Evolutionary conservation across 805 yeast species (phyloP), one percentile per base, ranked within the genome.

Genomic region (Yamadazyma sp.): DNA sequence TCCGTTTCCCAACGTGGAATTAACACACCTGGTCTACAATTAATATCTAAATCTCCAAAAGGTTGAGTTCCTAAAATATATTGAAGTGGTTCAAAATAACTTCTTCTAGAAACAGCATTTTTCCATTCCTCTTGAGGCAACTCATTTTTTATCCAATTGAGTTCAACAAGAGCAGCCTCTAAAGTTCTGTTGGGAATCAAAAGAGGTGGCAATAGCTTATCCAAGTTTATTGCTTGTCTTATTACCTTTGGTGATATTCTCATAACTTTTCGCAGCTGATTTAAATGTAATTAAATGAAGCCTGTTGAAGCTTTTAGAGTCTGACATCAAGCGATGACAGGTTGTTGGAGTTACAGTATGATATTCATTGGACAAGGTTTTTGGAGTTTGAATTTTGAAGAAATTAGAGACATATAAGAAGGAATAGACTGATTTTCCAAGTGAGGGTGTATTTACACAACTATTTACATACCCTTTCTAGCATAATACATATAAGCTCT

Each of bases 1-100:
- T 91, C 98, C 0, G 98, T 91, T 53, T 91, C 98, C 83, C 91
- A 80, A 32, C 98, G 61, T 0, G 98, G 98, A 18, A 91, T 89
- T 40, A 91, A 61, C 2, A 87, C 97, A 0, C 78, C 78, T 1
- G 62, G 64, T 19, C 57, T 49, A 49, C 96, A 86, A 17, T 49
- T 38, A 4, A 91, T 70, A 9, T 74, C 76, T 31, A 91, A 52
- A 1, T 55, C 50, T 0, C 93, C 95, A 64, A 91, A 91, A 1
- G 98, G 98, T 58, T 89, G 97, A 0, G 78, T 60, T 0, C 93
- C 88, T 7, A 91, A 61, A 8, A 91, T 75, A 55, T 91, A 89
- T 55, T 91, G 98, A 27, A 91, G 57, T 0, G 98, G 98, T 7
- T 70, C 75, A 4, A 69, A 64, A 9, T 54, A 52, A 2, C 76